A percentile compares a stretch with the other conserved stretches of the same genome.
Evolutionary conservation across 139 green algal species (phyloP).

Genomic region (Bryopsis sp.): DNA sequence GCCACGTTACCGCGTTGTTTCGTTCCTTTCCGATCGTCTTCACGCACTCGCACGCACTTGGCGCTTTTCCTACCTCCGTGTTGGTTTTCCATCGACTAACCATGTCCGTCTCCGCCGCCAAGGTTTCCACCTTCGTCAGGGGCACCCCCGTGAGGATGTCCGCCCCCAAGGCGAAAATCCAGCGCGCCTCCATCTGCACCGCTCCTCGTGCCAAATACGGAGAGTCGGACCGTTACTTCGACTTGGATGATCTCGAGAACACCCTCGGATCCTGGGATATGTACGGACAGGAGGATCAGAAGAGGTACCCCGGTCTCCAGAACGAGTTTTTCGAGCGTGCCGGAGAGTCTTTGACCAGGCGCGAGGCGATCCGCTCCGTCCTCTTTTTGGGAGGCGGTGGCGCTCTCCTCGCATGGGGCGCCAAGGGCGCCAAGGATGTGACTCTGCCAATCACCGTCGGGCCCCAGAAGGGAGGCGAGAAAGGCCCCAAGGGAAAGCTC

Average conservation of each 20-base stretch:
- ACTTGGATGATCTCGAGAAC: constrained; percentile 88
- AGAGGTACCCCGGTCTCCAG: constrained; percentile 72
- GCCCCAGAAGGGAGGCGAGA: constrained; percentile 48
- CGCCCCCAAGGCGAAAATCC: neutral
- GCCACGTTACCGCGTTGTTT: no score
- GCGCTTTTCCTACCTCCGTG: no score
- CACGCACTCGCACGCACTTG: no score
- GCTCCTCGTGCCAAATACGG: constrained; percentile 65
- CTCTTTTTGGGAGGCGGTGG: constrained; percentile 4
- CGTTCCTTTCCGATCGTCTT: no score
- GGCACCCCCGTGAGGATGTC: neutral
- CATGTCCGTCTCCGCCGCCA: constrained; percentile 4
- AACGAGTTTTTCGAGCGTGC: constrained; percentile 90
- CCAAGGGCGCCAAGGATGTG: constrained; percentile 65
- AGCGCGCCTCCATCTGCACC: neutral
- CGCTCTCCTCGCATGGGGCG: constrained; percentile 60
- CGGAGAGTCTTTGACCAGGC: constrained; percentile 58
- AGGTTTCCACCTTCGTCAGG: neutral
- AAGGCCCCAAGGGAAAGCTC: constrained; percentile 24
- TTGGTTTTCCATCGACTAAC: no score
- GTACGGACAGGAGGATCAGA: constrained; percentile 79
- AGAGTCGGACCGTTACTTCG: constrained; percentile 76
- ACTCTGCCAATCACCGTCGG: constrained; percentile 85
- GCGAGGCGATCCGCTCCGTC: constrained; percentile 59
- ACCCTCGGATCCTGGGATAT: constrained; percentile 87